Evolutionary conservation across 2,329 filamentous ascomycete genomes (phyloP), one percentile per base, ranked within the genome.

Genomic region (Parastagonospora nodorum): DNA sequence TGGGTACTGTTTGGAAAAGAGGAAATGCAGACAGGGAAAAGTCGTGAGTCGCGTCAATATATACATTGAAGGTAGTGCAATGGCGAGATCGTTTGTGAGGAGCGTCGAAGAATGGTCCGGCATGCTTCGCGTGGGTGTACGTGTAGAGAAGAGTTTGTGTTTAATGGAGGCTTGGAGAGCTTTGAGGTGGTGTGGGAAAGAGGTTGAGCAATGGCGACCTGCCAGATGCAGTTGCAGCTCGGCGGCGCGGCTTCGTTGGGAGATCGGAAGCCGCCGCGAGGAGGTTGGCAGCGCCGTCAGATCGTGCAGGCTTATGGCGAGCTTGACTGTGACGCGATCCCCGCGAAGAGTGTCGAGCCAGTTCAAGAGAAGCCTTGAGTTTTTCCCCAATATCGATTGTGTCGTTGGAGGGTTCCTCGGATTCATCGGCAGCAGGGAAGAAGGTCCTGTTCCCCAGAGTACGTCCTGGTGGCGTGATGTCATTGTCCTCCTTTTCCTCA

Each of bases 271-370:
- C 41, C 28, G 54, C 43, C 3, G 53, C 42, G n/a, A 71, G 62
- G 6, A 72, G 44, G 41, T 72, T 71, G 12, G 67, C 63, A 5
- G 65, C 67, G 27, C 69, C 59, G 15, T 73, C 71, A 24, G 71
- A 74, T 19, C 66, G 55, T 9, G 69, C 55, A 16, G 67, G 65
- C 33, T 72, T 73, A 47, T 74, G 71, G 19, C 53, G 54, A 19
- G 48, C 40, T 31, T 51, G 48, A 33, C 45, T 44, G 29, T 45
- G 41, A 16, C 29, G 49, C 5, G 64, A 62, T 27, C 58, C 60
- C 16, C 60, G 59, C 5, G 68, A 67, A 9, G 65, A 64, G 48
- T 53, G 60, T 42, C 57, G 61, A 33, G 67, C 64, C 10, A 66
- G 45, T 33, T 70, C 67, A 11, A 69, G 59, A 0, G 67, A 70